These are phyloP conservation scores for Cercophora sp. DNA, from an alignment of 495 filamentous ascomycete genomes.

Conservation along the genomic window DNA sequence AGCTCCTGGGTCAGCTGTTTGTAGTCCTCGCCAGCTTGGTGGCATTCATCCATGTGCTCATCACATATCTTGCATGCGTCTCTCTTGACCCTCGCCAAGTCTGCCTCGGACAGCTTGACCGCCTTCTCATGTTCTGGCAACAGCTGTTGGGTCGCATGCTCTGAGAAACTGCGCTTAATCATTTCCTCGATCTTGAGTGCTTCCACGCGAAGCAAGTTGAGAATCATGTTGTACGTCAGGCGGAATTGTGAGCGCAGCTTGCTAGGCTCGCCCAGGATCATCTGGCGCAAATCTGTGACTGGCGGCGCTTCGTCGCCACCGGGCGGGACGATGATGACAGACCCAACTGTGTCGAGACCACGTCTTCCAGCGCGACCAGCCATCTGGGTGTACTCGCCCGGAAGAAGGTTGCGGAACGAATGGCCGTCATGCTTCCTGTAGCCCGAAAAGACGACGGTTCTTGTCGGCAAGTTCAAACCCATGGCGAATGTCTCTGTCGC, in stretches of 20 bases:
- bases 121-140: constrained; percentile 92
- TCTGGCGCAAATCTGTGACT: constrained; percentile 72
- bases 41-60: constrained; percentile 69
- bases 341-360: constrained; percentile 87
- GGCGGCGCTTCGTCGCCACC: constrained; percentile 80
- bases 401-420: constrained; percentile 81
- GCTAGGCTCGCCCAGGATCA: constrained; percentile 94
- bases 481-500: constrained; percentile 98
- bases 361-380: constrained; percentile 89
- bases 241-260: constrained; percentile 95
- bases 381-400: constrained; percentile 99
- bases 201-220: constrained; percentile 92
- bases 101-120: constrained; percentile 87
- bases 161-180: constrained; percentile 99
- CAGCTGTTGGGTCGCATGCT: constrained; percentile 95
- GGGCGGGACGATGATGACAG: constrained; percentile 84
- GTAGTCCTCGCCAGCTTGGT: constrained; percentile 74
- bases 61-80: constrained; percentile 83
- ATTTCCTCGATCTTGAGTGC: constrained; percentile 98
- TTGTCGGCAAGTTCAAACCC: constrained; percentile 92
- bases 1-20: constrained; percentile 69
- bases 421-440: constrained; percentile 95
- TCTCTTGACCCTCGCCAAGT: constrained; percentile 82
- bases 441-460: constrained; percentile 96
- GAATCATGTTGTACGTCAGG: constrained; percentile 98